Base-by-base conservation (phyloP, 2,329 filamentous ascomycete genomes). In the Arachnomyces sp. region DNA sequence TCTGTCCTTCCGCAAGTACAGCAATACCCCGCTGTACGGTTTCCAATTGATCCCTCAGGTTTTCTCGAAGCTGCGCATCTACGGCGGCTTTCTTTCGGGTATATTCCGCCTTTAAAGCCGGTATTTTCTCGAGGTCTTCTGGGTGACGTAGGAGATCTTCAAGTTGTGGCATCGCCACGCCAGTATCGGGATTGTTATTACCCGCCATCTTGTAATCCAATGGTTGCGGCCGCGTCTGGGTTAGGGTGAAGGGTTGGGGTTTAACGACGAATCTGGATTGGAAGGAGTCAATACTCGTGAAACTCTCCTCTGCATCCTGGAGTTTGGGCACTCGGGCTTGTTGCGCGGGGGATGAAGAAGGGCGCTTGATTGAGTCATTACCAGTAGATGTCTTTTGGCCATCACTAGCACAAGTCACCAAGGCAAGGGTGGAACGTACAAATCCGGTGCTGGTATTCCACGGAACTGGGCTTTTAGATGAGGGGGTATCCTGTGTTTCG, bases 71-170 rank as follows among this genome's bases (percentile, higher is more conserved):
- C 68, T 94, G 88, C 38, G 81, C 81, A 67, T 98, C 92, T 45
- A 98, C 79, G 42, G 84, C 85, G 20, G 78, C 77, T 69, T 98
- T 98, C 70, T 95, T 96, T 58, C 92, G 86, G 51, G 79, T 78
- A 67, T 96, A 94, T 63, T 98, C 92, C 50, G 84, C 77, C 68
- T 93, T 94, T 58, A 98, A 74, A 34, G 80, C 80, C 38, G 81
- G 72, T 56, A 98, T 90, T 73, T 95, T 96, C 70, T 98, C 92
- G 51, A 98, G 81, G 66, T 98, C 92, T 60, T 98, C 92, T 2
- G 92, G 87, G 59, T 94, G 88, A 56, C 88, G 86, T 51, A 98
- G 81, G 46, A 96, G 79, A 71, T 96, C 90, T 50, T 88, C 79
- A 61, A 98, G 81, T 72, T 89, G 89, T 7, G 65, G 67, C 61